These are phyloP conservation scores for Theobroma grandiflorum DNA, from an alignment of 441 rosid genomes.

Conservation along the genomic window DNA sequence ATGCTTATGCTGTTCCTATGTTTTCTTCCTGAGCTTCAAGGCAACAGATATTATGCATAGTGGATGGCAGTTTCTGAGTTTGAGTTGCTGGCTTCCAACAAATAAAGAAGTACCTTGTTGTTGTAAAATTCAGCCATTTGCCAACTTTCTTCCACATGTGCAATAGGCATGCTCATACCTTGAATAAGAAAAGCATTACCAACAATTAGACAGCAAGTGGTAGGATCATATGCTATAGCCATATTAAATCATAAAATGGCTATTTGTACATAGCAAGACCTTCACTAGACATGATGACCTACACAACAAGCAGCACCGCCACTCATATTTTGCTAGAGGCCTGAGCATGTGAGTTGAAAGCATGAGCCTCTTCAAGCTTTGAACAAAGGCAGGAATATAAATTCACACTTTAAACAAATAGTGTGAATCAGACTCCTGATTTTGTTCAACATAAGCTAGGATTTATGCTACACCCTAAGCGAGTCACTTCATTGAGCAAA, in stretches of 20 bases:
- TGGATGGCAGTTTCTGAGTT: background rate
- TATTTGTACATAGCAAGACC: constrained; percentile 16
- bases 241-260: background rate
- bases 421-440: background rate
- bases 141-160: constrained; percentile 99
- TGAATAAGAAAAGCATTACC: constrained; percentile 28
- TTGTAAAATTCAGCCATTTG: constrained; percentile 97
- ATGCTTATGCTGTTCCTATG: background rate
- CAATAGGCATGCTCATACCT: constrained; percentile 99
- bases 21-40: constrained; percentile 6
- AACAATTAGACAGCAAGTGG: constrained; percentile 18
- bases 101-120: constrained; percentile 71
- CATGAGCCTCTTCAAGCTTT: constrained; percentile 1
- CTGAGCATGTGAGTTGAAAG: constrained; percentile 15
- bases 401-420: constrained; percentile 2
- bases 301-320: constrained; percentile 11
- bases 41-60: background rate
- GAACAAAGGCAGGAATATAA: constrained; percentile 5
- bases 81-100: background rate
- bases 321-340: background rate
- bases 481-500: constrained; percentile 6
- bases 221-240: constrained; percentile 8
- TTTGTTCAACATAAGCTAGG: background rate
- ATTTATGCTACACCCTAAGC: background rate
- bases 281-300: background rate